These are phyloP conservation scores for Sordariomycetes sp. DNA, from an alignment of 2,329 filamentous ascomycete genomes.

Conservation along the genomic window DNA sequence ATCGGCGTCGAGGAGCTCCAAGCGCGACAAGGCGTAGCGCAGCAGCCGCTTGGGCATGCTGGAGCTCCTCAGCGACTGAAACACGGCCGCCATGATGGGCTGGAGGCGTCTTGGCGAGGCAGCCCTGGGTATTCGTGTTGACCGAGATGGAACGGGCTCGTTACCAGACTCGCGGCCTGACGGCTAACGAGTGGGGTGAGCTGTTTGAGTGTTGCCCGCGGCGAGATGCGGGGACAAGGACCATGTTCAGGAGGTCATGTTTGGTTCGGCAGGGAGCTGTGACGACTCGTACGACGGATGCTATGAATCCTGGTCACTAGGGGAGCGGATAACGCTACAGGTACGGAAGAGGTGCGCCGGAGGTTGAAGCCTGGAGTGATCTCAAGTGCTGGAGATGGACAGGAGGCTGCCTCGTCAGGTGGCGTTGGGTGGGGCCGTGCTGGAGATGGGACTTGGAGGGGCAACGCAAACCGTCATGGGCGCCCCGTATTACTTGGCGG, in stretches of 20 bases:
- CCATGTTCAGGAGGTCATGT: background rate
- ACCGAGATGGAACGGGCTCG: background rate
- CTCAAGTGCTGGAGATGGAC: background rate
- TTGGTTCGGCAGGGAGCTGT: background rate
- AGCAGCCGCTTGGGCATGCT: conserved; percentile 84
- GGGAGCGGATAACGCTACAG: background rate
- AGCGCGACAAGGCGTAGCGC: conserved; percentile 70
- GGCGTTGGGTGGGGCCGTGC: background rate
- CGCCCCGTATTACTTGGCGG: background rate
- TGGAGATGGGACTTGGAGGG: background rate
- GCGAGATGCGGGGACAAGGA: background rate
- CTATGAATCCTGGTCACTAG: background rate
- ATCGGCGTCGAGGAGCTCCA: conserved; percentile 82
- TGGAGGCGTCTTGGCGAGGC: background rate
- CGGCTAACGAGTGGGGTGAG: background rate
- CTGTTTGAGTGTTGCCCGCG: background rate
- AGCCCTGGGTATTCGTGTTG: background rate
- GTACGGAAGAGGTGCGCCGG: background rate
- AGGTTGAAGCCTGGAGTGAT: background rate
- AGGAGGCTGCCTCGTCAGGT: background rate
- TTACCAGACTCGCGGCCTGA: background rate
- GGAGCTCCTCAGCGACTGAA: conserved; percentile 53
- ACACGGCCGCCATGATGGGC: conserved; percentile 57
- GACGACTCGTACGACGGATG: background rate
- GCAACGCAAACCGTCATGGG: background rate